Evolutionary conservation across 1,284 basidiomycete species (phyloP).

Genomic region (Cryptococcus floricola): DNA sequence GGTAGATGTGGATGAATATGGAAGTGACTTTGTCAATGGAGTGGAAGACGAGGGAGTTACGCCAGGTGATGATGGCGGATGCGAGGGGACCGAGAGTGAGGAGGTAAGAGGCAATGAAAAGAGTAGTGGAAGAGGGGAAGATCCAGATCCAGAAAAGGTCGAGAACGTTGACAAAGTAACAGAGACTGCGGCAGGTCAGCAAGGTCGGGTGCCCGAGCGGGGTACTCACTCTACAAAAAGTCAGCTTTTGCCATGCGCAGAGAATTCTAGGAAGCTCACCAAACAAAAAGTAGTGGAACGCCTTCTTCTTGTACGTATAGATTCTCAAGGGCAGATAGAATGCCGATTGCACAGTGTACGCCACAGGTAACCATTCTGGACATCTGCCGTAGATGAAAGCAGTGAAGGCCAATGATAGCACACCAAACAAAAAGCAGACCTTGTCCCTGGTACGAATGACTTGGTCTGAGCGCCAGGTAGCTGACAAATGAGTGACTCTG

Average conservation of each 20-base stretch:
- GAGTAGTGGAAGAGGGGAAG: slow-evolving; percentile 63
- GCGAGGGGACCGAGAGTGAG: slow-evolving; percentile 80
- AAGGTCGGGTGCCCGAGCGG: not conserved
- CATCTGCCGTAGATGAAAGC: slow-evolving; percentile 76
- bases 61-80: slow-evolving; percentile 91
- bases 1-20: slow-evolving; percentile 80
- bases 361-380: slow-evolving; percentile 65
- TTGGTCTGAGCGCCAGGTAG: slow-evolving; percentile 82
- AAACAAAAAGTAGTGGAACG: slow-evolving; percentile 91
- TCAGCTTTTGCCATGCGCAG: not conserved
- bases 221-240: slow-evolving; percentile 15
- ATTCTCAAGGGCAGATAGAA: slow-evolving; percentile 76
- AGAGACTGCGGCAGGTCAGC: slow-evolving; percentile 53
- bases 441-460: slow-evolving; percentile 88
- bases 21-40: slow-evolving; percentile 89
- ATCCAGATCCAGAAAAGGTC: slow-evolving; percentile 85
- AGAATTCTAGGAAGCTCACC: slow-evolving; percentile 49
- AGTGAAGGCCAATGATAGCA: slow-evolving; percentile 77
- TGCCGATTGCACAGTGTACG: slow-evolving; percentile 61
- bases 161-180: slow-evolving; percentile 82
- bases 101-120: slow-evolving; percentile 83
- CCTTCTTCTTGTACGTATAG: slow-evolving; percentile 77
- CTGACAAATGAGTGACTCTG: slow-evolving; percentile 67
- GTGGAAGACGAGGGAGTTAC: slow-evolving; percentile 92
- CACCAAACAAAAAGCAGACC: slow-evolving; percentile 77